Percentiles rank a stretch among this genome's conserved stretches.
Conservation (phyloP, 192 early-diverging fungal genomes). For the Coemansia sp. region DNA sequence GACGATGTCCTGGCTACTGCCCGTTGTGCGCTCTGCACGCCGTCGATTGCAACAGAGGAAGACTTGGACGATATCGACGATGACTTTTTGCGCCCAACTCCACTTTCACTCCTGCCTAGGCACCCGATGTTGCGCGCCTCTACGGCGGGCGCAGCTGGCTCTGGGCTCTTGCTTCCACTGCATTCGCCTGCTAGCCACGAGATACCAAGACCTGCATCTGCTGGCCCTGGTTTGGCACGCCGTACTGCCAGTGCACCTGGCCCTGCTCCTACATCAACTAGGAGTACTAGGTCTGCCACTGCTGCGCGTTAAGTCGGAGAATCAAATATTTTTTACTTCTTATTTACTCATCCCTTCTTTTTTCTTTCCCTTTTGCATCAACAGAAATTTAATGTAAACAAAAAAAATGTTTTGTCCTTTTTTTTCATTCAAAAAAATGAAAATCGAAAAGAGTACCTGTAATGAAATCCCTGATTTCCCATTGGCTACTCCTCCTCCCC, state of each 20-base stretch:
- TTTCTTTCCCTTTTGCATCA: not conserved
- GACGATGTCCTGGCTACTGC: conserved; percentile 53
- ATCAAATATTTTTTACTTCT: conserved; percentile 21
- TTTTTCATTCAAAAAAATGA: not conserved
- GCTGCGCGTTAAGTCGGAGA: conserved; percentile 25
- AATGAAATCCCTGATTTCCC: conserved; percentile 1
- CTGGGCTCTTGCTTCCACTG: not conserved
- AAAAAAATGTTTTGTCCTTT: not conserved
- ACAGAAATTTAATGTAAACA: not conserved
- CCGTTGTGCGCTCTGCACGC: conserved; percentile 36
- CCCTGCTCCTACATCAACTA: conserved; percentile 20
- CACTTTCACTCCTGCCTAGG: conserved; percentile 5
- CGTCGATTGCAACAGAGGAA: conserved; percentile 21
- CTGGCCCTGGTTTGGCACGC: conserved; percentile 24
- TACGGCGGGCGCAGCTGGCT: conserved; percentile 21
- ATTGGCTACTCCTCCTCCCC: conserved; percentile 2
- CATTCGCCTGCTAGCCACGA: not conserved
- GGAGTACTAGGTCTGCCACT: conserved; percentile 17
- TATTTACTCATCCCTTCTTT: conserved; percentile 6
- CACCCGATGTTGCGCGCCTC: conserved; percentile 33
- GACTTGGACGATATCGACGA: conserved; percentile 16
- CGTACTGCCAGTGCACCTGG: conserved; percentile 45
- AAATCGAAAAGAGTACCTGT: conserved; percentile 8
- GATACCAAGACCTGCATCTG: conserved; percentile 9
- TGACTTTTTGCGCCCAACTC: conserved; percentile 4